Conservation (phyloP, 768 basidiomycete genomes). For the Boletus pseudo-olivaceus region DNA sequence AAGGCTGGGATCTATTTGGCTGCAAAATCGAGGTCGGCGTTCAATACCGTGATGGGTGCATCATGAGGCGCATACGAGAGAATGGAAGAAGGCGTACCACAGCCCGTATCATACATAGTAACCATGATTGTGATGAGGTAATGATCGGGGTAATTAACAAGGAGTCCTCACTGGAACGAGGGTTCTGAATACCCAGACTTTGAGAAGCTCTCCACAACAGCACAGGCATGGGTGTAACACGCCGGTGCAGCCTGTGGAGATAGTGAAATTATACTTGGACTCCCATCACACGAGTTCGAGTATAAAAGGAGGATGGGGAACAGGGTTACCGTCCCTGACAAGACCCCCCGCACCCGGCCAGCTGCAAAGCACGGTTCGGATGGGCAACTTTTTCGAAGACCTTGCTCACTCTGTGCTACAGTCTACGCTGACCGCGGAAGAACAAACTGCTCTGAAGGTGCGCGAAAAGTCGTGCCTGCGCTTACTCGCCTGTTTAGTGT, state of each 20-base stretch:
- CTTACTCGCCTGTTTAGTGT: background rate
- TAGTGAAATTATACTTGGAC: background rate
- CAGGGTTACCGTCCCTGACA: background rate
- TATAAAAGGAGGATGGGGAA: conserved; percentile 1
- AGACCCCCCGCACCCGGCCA: too few species aligned
- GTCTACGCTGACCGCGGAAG: conserved; percentile 18
- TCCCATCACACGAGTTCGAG: background rate
- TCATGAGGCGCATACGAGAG: background rate
- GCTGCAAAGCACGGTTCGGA: background rate
- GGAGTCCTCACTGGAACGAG: background rate
- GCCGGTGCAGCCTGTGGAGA: background rate
- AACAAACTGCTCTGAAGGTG: conserved; percentile 26
- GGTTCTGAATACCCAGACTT: background rate
- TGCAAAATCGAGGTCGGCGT: too few species aligned
- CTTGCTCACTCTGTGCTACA: conserved; percentile 21
- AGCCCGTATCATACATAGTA: too few species aligned
- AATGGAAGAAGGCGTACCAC: background rate
- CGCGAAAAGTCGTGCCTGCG: background rate
- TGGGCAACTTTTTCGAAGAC: conserved; percentile 32
- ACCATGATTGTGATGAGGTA: too few species aligned
- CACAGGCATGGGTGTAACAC: background rate
- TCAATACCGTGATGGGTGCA: too few species aligned
- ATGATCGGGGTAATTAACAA: background rate
- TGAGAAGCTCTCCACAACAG: background rate
- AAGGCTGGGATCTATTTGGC: too few species aligned